phyloP scores from a whole-genome alignment of 331 rosid species.

The Pyrus hybrid region DNA sequence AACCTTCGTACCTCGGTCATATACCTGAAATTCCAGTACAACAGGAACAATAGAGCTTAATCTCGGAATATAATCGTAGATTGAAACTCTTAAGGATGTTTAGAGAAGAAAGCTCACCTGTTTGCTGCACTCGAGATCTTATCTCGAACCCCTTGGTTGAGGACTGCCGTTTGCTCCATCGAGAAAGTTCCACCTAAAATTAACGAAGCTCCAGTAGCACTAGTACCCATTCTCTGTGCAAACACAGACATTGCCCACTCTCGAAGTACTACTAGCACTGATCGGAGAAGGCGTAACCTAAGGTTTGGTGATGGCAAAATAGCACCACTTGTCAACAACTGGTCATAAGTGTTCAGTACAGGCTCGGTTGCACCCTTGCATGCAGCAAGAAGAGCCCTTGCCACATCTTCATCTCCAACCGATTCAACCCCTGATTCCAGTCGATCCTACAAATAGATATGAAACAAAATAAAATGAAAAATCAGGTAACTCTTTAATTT shows the following conservation, averaged over 20 bases:
- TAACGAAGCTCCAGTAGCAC: conserved; percentile 54
- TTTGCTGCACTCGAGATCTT: conserved; percentile 87
- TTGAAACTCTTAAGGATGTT: neutral
- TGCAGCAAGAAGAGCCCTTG: conserved; percentile 86
- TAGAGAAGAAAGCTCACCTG: conserved; percentile 38
- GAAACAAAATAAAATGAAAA: neutral
- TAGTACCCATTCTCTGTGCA: conserved; percentile 71
- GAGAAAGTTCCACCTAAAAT: conserved; percentile 75
- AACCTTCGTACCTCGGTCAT: conserved; percentile 89
- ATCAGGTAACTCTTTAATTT: neutral
- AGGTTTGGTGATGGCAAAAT: conserved; percentile 84
- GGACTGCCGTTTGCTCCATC: conserved; percentile 44
- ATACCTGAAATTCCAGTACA: conserved; percentile 47
- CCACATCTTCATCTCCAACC: conserved; percentile 90
- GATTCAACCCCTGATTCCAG: conserved; percentile 64
- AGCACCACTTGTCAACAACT: conserved; percentile 74
- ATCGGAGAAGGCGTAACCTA: conserved; percentile 83
- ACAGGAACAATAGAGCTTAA: neutral
- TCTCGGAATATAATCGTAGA: neutral
- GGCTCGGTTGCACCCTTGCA: conserved; percentile 98
- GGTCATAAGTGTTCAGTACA: conserved; percentile 80
- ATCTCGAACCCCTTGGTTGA: conserved; percentile 85
- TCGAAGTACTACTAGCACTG: conserved; percentile 77
- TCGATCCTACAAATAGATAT: conserved; percentile 60
- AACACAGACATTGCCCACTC: conserved; percentile 88